These are phyloP conservation scores for Arachnomyces sp. DNA, from an alignment of 2,329 filamentous ascomycete genomes.

Conservation along the genomic window DNA sequence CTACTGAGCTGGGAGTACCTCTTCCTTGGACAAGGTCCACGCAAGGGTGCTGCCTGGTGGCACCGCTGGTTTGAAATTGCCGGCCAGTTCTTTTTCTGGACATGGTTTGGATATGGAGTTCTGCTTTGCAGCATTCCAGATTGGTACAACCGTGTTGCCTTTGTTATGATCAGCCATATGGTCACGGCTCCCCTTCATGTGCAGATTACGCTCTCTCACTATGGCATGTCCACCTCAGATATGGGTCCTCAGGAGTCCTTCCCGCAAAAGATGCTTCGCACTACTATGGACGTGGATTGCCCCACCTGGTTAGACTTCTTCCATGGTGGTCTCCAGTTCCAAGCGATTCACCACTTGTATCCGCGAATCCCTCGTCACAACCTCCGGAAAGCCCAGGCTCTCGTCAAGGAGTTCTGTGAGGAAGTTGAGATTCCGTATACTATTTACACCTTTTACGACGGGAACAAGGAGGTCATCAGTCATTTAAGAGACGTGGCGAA, in stretches of 20 bases:
- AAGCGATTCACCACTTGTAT: conserved; percentile 78
- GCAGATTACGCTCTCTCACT: conserved; percentile 86
- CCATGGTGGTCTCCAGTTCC: conserved; percentile 82
- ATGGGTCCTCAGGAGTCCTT: conserved; percentile 78
- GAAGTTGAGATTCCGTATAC: conserved; percentile 84
- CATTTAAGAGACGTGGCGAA: conserved; percentile 65
- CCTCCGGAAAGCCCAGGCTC: conserved; percentile 62
- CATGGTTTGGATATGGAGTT: conserved; percentile 75
- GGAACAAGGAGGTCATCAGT: conserved; percentile 68
- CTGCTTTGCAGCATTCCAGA: conserved; percentile 65
- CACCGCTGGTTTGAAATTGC: conserved; percentile 68
- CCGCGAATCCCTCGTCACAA: conserved; percentile 80
- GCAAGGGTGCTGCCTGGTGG: conserved; percentile 72
- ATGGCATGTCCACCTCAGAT: conserved; percentile 85
- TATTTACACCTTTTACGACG: conserved; percentile 72
- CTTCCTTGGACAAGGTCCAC: conserved; percentile 60
- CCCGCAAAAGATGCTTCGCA: conserved; percentile 81
- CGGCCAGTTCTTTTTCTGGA: conserved; percentile 75
- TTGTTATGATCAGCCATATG: conserved; percentile 72
- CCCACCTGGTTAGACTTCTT: conserved; percentile 82
- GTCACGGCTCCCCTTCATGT: conserved; percentile 75
- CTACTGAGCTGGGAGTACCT: conserved; percentile 72
- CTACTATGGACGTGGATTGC: conserved; percentile 89
- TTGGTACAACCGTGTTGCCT: conserved; percentile 60
- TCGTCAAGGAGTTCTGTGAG: conserved; percentile 72